Evolutionary conservation across 192 early-diverging fungal genomes (phyloP), one percentile per base, ranked within the genome.

Genomic region (Coemansia sp.): DNA sequence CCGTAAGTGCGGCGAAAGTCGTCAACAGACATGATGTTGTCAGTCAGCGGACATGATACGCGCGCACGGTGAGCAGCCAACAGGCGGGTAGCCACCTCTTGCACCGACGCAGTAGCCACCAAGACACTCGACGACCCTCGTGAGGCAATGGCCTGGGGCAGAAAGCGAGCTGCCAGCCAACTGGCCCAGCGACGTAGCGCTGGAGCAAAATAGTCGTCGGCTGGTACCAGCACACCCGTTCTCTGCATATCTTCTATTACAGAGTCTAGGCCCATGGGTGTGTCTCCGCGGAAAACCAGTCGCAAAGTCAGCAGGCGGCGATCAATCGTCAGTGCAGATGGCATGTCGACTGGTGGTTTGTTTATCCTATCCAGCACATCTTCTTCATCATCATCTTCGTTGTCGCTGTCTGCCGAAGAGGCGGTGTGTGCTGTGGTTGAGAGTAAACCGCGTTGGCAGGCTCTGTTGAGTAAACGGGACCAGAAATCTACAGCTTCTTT

Each of bases 401-500:
- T 22, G 3, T 34, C 18, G 44, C 47, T 22, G 47, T 50, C 47
- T 50, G 47, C 7, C 0, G 47, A 4, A 50, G n/a, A 50, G n/a
- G 18, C 47, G n/a, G n/a, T 5, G 8, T 9, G 31, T 8, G 66
- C n/a, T 39, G 31, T 22, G 29, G 66, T 27, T 18, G 68, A 67
- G 27, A 72, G 70, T 9, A 81, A 64, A 1, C 79, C 74, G 12
- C 33, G 39, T 20, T 46, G 46, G 63, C 74, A 75, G 6, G 65
- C 67, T 12, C 29, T 27, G 16, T 53, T 20, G 7, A 77, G 71
- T 27, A 81, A 52, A 11, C 15, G 47, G 8, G 60, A 47, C 80
- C 80, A 83, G 72, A 83, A 77, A 12, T 49, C 66, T 3, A 63
- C 27, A 10, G 81, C 81, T 34, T 78, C 73, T 31, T n/a, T 27